Evolutionary conservation across 2,329 filamentous ascomycete genomes (phyloP).

Genomic region (Trichothecium sympodiale): DNA sequence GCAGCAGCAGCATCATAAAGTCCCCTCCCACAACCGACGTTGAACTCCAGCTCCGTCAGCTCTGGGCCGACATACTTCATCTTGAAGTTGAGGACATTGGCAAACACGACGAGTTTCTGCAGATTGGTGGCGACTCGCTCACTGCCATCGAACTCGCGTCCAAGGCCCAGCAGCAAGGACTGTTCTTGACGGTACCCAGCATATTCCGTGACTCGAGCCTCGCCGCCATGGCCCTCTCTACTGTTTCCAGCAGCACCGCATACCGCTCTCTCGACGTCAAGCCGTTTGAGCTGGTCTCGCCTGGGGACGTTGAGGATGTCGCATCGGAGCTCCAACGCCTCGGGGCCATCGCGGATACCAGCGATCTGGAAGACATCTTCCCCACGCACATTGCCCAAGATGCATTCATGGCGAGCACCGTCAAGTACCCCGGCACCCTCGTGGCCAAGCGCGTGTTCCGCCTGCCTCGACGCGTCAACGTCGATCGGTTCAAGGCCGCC

Average conservation of each 20-base stretch:
- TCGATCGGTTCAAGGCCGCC: conserved; percentile 5
- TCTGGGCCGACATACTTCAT: conserved; percentile 3
- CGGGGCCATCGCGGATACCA: neutral
- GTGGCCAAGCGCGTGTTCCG: conserved; percentile 9
- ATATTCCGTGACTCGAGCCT: neutral
- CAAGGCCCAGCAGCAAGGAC: neutral
- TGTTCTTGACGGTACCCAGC: neutral
- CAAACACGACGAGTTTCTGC: conserved; percentile 1
- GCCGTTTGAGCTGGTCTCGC: neutral
- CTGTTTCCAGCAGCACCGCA: neutral
- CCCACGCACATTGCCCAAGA: neutral
- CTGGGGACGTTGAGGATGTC: neutral
- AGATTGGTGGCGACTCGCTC: conserved; percentile 1
- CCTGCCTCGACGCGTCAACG: conserved; percentile 9
- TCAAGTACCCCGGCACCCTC: conserved; percentile 7
- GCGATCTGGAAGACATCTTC: neutral
- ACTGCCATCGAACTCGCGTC: conserved; percentile 2
- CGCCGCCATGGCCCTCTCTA: neutral
- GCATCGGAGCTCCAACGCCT: neutral
- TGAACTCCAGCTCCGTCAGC: conserved; percentile 6
- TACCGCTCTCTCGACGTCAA: neutral
- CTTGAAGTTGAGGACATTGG: neutral
- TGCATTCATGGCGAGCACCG: neutral
- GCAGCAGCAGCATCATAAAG: conserved; percentile 1
- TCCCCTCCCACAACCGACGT: neutral